These are phyloP conservation scores for Penicillium sp. DNA, from an alignment of 2,329 filamentous ascomycete genomes.

Conservation along the genomic window DNA sequence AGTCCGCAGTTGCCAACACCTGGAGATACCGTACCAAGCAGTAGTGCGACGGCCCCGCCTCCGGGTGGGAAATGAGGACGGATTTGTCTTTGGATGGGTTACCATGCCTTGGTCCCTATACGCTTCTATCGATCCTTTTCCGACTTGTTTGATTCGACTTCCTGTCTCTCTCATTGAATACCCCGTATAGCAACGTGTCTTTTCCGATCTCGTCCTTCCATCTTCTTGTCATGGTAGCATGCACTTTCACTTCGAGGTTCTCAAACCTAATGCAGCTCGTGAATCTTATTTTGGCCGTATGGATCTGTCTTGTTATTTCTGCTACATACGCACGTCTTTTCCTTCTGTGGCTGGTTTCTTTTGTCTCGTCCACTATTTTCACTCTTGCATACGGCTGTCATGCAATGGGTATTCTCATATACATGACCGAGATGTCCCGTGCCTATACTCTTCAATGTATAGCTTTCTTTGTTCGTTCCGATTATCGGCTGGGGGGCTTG, in stretches of 20 bases:
- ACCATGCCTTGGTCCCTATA: neutral
- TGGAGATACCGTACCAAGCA: neutral
- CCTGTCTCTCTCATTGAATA: slow-evolving; percentile 28
- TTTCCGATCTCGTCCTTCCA: neutral
- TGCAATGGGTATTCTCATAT: slow-evolving; percentile 17
- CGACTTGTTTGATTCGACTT: slow-evolving; percentile 20
- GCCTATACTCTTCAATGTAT: slow-evolving; percentile 3
- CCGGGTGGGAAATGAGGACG: neutral
- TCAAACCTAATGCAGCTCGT: neutral
- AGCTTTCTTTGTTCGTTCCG: neutral
- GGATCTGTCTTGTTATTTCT: neutral
- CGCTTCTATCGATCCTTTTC: slow-evolving; percentile 7
- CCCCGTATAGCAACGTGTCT: slow-evolving; percentile 27
- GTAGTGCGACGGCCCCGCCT: neutral
- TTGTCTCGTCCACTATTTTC: neutral
- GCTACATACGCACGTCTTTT: neutral
- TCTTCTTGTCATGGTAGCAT: neutral
- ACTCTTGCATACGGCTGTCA: slow-evolving; percentile 5
- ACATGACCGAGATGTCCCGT: slow-evolving; percentile 20
- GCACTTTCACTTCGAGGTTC: neutral
- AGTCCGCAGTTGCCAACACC: slow-evolving; percentile 10
- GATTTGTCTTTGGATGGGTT: neutral
- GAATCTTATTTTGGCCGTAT: neutral
- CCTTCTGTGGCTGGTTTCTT: neutral
- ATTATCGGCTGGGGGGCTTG: neutral